Evolutionary conservation across 1,284 basidiomycete species (phyloP), one percentile per base, ranked within the genome.

Genomic region (Ustilago shanxiensis): DNA sequence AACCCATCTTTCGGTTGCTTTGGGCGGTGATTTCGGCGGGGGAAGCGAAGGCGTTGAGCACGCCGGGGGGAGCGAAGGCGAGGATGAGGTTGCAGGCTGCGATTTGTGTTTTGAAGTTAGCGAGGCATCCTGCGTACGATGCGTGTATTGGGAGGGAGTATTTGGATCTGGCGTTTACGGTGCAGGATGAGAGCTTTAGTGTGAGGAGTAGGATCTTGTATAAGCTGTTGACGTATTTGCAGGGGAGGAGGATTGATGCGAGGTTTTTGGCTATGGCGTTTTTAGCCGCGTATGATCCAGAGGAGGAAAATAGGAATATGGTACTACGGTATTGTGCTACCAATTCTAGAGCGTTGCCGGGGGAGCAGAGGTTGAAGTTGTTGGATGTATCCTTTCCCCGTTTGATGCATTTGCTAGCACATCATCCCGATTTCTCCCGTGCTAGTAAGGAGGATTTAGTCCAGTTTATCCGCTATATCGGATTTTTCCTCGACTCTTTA

Each of bases 261-360:
- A 89, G 90, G 26, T 98, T 92, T 88, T 93, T 95, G 81, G 88
- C 94, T 47, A 90, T 97, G 67, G 91, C 93, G 0, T 95, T 97
- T 87, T 87, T 99, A 37, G 92, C 92, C 0, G 93, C 95, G 0
- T 92, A 94, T 75, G 97, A 99, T 87, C 96, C 96, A 0, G 95
- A 98, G 79, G 86, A 87, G 28, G 84, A 86, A 59, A 79, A 82
- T 54, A 66, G 68, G 14, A 54, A 49, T 11, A 77, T 79, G 61
- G 82, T 86, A 13, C 22, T 59, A 24, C 54, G 60, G 8, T 81
- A 81, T 63, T 72, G 74, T 20, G 49, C 60, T 11, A 31, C 47
- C 28, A 51, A 50, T 3, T 39, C 60, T 4, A 49, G 64, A 1
- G n/a, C 31, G 3, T 14, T 82, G 8, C 75, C 68, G 3, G 49